These are phyloP conservation scores for Candida glaebosa DNA, from an alignment of 805 yeast genomes.

Conservation along the genomic window DNA sequence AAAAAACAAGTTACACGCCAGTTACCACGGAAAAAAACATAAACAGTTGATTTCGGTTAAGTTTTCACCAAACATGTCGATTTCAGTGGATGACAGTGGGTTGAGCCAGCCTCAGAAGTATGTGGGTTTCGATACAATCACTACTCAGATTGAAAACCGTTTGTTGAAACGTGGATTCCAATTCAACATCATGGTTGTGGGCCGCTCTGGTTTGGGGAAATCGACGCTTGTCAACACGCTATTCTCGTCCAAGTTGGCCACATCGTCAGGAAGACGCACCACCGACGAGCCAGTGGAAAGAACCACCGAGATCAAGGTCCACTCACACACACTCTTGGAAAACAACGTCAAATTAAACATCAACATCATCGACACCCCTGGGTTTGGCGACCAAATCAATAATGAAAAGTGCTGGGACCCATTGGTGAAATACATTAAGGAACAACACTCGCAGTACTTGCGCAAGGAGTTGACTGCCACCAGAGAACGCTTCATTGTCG, in stretches of 20 bases:
- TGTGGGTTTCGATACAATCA: constrained; percentile 96
- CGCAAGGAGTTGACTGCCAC: constrained; percentile 94
- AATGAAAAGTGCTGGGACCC: constrained; percentile 98
- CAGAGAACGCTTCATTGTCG: constrained; percentile 77
- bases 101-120: constrained; percentile 61
- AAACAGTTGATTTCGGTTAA: too few relatives aligned
- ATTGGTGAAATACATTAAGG: constrained; percentile 87
- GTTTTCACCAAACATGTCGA: background rate
- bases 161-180: constrained; percentile 90
- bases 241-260: constrained; percentile 76
- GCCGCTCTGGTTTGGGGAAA: constrained; percentile 88
- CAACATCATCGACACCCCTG: constrained; percentile 94
- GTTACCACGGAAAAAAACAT: too few relatives aligned
- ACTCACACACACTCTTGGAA: constrained; percentile 70
- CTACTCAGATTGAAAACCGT: constrained; percentile 91
- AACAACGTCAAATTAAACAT: constrained; percentile 83
- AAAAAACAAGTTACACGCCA: background rate
- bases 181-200: constrained; percentile 92
- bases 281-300: constrained; percentile 72
- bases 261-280: constrained; percentile 66
- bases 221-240: constrained; percentile 88
- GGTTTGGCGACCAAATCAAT: constrained; percentile 95
- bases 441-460: constrained; percentile 86
- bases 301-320: constrained; percentile 79
- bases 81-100: constrained; percentile 11